Percentiles rank a stretch among this genome's conserved stretches.
phyloP scores from a whole-genome alignment of 306 rosid genomes.

The Gastrolobium villosum region DNA sequence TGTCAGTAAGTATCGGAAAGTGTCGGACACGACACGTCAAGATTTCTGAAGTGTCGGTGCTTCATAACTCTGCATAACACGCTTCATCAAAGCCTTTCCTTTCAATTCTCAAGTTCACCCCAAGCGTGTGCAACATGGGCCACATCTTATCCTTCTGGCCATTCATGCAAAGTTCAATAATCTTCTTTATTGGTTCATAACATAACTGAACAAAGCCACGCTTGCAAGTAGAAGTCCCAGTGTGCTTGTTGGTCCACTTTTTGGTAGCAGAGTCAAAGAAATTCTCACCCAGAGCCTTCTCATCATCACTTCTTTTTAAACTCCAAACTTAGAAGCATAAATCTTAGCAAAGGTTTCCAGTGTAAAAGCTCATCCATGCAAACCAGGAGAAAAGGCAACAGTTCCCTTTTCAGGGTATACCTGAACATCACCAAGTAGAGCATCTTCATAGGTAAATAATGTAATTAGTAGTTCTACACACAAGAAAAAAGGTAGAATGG shows the following conservation, averaged over 20 bases:
- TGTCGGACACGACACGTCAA: constrained; percentile 79
- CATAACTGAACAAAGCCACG: constrained; percentile 74
- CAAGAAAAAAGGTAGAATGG: too few species aligned
- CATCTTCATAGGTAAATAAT: constrained; percentile 72
- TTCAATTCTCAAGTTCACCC: constrained; percentile 70
- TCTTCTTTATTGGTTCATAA: constrained; percentile 80
- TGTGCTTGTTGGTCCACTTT: constrained; percentile 60
- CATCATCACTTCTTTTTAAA: constrained; percentile 72
- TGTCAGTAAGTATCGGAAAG: too few species aligned
- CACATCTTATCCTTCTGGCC: constrained; percentile 80
- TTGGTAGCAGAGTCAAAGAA: constrained; percentile 60
- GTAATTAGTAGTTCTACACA: too few species aligned
- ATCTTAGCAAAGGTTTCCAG: constrained; percentile 76
- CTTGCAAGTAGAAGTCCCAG: constrained; percentile 51
- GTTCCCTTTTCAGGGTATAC: constrained; percentile 87
- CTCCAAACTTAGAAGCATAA: constrained; percentile 86
- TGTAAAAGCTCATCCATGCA: constrained; percentile 87
- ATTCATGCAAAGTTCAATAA: constrained; percentile 69
- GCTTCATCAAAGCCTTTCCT: constrained; percentile 80
- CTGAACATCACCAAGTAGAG: constrained; percentile 76
- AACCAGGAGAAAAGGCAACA: constrained; percentile 79
- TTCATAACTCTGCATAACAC: constrained; percentile 83
- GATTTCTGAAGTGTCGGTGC: too few species aligned
- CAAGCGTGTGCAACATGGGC: constrained; percentile 74
- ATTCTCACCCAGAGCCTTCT: constrained; percentile 62